These are phyloP conservation scores for Podila clonocystis DNA, from an alignment of 192 early-diverging fungal genomes.

Conservation along the genomic window DNA sequence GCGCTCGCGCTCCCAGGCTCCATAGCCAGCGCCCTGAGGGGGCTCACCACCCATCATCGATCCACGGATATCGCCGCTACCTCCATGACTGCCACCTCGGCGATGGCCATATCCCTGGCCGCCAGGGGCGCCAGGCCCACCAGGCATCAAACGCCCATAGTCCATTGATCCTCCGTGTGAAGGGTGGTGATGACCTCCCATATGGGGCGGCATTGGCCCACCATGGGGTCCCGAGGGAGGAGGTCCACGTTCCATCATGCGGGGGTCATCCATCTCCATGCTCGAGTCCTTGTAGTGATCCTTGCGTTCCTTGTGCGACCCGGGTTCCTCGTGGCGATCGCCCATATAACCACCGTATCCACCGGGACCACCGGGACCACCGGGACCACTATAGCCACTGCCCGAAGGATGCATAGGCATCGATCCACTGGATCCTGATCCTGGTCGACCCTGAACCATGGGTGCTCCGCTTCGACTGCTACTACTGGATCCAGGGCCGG, in stretches of 20 bases:
- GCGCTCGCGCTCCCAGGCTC: conserved; percentile 42
- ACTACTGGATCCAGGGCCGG: conserved; percentile 2
- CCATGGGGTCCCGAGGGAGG: conserved; percentile 32
- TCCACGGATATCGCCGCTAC: conserved; percentile 28
- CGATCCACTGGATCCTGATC: conserved; percentile 27
- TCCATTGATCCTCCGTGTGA: conserved; percentile 50
- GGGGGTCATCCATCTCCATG: conserved; percentile 47
- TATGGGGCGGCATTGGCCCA: conserved; percentile 36
- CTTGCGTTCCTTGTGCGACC: conserved; percentile 29
- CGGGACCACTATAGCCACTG: conserved; percentile 31
- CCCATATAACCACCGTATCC: conserved; percentile 46
- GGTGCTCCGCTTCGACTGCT: conserved; percentile 22
- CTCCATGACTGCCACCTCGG: too few species aligned
- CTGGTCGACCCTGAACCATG: conserved; percentile 7
- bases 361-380: conserved; percentile 11
- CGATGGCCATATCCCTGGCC: conserved; percentile 38
- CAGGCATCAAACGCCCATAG: conserved; percentile 50
- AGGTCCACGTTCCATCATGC: conserved; percentile 38
- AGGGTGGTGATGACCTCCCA: conserved; percentile 42
- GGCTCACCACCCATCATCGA: conserved; percentile 35
- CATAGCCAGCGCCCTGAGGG: conserved; percentile 17
- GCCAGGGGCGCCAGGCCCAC: conserved; percentile 21
- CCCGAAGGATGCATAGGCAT: conserved; percentile 8
- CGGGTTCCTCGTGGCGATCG: conserved; percentile 28
- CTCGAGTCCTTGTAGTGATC: conserved; percentile 47